A percentile compares a stretch with the other conserved stretches of the same genome.
These are phyloP conservation scores for Ambrosiella beaveri DNA, from an alignment of 2,329 filamentous ascomycete genomes.

Conservation along the genomic window DNA sequence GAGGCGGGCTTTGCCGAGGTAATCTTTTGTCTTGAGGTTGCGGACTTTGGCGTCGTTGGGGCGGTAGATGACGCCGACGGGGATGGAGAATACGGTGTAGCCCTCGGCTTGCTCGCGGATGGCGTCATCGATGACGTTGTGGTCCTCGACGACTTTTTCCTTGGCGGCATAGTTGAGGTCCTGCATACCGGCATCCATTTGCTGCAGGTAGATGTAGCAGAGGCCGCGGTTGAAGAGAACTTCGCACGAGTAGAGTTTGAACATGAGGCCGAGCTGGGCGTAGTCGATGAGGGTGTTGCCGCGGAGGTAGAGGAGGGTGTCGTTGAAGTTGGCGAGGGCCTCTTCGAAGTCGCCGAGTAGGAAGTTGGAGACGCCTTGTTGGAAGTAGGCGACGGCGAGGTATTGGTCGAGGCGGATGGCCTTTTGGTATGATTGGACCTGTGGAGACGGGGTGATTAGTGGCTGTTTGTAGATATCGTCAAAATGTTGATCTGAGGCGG, in stretches of 20 bases:
- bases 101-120: constrained; percentile 90
- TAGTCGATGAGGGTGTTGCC: constrained; percentile 98
- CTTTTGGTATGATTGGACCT: constrained; percentile 92
- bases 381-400: constrained; percentile 93
- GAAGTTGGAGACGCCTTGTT: constrained; percentile 96
- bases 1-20: constrained; percentile 85
- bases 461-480: constrained; percentile 10
- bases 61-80: constrained; percentile 84
- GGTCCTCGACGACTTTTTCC: constrained; percentile 90
- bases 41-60: constrained; percentile 97
- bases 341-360: constrained; percentile 93
- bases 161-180: constrained; percentile 82
- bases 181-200: constrained; percentile 77
- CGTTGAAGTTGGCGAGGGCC: constrained; percentile 95
- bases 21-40: constrained; percentile 94
- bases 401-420: constrained; percentile 85
- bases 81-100: constrained; percentile 97
- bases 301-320: constrained; percentile 81
- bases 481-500: not conserved
- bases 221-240: constrained; percentile 93
- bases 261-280: constrained; percentile 83
- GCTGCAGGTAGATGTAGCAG: constrained; percentile 92
- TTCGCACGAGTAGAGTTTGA: constrained; percentile 94
- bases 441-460: constrained; percentile 12
- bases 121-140: constrained; percentile 95